Evolutionary conservation across 352 stramenopile genomes (phyloP).

Genomic region (Pythium sukuiense): DNA sequence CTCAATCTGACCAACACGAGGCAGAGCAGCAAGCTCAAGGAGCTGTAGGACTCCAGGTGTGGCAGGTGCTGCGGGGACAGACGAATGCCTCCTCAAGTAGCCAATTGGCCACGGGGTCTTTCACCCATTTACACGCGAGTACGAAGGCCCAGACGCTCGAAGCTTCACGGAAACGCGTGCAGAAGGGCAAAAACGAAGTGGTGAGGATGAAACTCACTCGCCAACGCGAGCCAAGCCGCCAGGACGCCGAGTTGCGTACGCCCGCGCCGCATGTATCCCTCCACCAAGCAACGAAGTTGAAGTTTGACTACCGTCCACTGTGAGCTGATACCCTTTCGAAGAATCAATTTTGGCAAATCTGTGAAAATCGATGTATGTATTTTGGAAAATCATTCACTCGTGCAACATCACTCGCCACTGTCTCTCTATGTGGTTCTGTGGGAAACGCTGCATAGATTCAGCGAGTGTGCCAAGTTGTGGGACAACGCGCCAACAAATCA

Average conservation of each 20-base stretch:
- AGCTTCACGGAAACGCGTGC: constrained; percentile 26
- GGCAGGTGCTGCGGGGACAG: constrained; percentile 37
- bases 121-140: constrained; percentile 19
- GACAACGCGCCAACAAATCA: not conserved
- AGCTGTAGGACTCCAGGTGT: constrained; percentile 24
- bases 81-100: constrained; percentile 19
- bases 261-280: constrained; percentile 23
- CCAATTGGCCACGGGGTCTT: constrained; percentile 18
- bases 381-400: constrained; percentile 16
- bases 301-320: constrained; percentile 25
- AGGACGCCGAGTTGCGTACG: constrained; percentile 30
- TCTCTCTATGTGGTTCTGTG: constrained; percentile 1
- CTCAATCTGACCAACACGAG: not conserved
- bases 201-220: constrained; percentile 36
- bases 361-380: constrained; percentile 20
- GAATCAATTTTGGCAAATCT: constrained; percentile 14
- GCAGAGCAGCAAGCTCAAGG: not conserved
- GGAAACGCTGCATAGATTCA: not conserved
- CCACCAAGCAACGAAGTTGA: constrained; percentile 25
- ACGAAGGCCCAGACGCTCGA: constrained; percentile 12
- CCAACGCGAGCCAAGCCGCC: constrained; percentile 28
- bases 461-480: constrained; percentile 12
- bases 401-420: not conserved
- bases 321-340: not conserved
- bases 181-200: constrained; percentile 39